Evolutionary conservation across 2,329 filamentous ascomycete species (phyloP), one percentile per base, ranked within the genome.

Genomic region (Verticillium zaregamsianum): DNA sequence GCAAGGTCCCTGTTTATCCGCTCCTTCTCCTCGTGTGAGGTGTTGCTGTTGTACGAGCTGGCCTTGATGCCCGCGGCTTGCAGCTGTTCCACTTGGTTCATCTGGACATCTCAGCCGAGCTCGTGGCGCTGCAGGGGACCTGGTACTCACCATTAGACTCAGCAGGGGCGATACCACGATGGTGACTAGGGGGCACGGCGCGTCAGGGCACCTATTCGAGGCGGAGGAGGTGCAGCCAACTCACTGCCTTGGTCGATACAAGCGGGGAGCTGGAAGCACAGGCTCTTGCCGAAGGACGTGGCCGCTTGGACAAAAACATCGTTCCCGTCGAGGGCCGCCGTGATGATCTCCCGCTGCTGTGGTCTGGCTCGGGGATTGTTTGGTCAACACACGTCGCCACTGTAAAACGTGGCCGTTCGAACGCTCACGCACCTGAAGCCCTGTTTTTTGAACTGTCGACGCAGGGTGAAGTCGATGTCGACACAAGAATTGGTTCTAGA

Each of bases 291-390:
- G 73, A 97, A 97, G 11, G 90, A 92, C 3, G 91, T 93, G 60
- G 91, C 91, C 56, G 94, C 94, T 75, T 97, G 94, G 1, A 98
- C 84, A 71, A 96, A 97, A 54, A 98, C 90, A 88, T 98, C 94
- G 65, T 93, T 83, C 17, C 92, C 90, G 61, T 90, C 86, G 9
- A 97, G 81, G 3, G 91, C 91, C 8, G 92, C 90, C 62, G 84
- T 82, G 61, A 98, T 94, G 61, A 97, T 93, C 70, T 98, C 93
- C 63, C 91, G 87, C 72, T 97, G 94, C 40, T 91, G 80, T 12
- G 93, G 92, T 68, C 92, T 93, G 15, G 25, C 33, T 35, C 28
- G 35, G n/a, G 59, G 37, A 35, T 5, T 23, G 20, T 55, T 32
- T 20, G 14, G 54, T 55, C 54, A 55, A 33, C 31, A 32, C n/a